Conservation (phyloP, 345 rosid species). For the Lepidium aucheri region DNA sequence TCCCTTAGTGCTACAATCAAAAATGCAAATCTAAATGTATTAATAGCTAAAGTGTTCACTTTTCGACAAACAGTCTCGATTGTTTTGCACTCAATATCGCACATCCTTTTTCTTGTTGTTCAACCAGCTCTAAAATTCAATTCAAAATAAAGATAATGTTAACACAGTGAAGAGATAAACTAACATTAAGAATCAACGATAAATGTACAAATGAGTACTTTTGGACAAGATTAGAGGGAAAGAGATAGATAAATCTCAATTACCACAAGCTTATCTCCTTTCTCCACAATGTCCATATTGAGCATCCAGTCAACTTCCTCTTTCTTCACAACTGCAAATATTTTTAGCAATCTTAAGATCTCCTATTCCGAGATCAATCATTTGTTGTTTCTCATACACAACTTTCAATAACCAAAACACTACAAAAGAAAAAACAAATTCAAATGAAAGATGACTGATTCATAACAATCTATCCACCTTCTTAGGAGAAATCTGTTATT, state of each 20-base stretch:
- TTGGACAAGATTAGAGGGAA: background rate
- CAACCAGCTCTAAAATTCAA: slow-evolving; percentile 49
- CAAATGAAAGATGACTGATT: no score
- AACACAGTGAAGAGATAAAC: background rate
- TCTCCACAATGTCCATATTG: slow-evolving; percentile 75
- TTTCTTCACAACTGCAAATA: slow-evolving; percentile 85
- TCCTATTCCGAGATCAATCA: slow-evolving; percentile 75
- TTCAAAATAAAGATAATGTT: background rate
- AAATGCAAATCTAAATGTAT: background rate
- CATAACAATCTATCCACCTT: no score
- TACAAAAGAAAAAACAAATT: no score
- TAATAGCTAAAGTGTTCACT: slow-evolving; percentile 30
- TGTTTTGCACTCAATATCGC: slow-evolving; percentile 92
- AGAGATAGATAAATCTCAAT: background rate
- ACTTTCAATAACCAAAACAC: no score
- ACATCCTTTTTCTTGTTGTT: slow-evolving; percentile 72
- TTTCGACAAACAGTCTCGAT: slow-evolving; percentile 76
- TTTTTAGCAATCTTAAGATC: slow-evolving; percentile 88
- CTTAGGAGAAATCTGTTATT: no score
- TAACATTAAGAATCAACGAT: background rate
- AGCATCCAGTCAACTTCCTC: slow-evolving; percentile 96
- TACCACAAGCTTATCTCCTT: slow-evolving; percentile 64
- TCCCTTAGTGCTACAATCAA: no score
- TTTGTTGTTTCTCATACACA: background rate
- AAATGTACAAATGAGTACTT: background rate